Evolutionary conservation across 495 filamentous ascomycete species (phyloP), one percentile per base, ranked within the genome.

Genomic region (Annulohypoxylon bovei): DNA sequence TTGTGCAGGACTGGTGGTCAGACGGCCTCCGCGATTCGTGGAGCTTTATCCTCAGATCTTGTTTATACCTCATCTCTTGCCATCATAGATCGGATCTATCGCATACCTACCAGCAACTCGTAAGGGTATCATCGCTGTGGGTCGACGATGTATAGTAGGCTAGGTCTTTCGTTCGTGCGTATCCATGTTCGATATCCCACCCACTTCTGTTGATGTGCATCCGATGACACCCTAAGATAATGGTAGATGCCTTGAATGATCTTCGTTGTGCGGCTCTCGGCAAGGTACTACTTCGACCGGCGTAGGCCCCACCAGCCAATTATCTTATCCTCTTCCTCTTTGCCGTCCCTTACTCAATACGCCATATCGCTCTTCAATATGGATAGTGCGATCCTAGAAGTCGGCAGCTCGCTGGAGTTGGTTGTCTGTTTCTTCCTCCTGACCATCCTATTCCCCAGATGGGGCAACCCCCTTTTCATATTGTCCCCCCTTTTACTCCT

Each of bases 181-280:
- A 4, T 25, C 6, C 28, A 23, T 8, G 18, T 25, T 18, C 8
- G 20, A 37, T 18, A 0, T 37, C 33, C 14, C 1, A 25, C 16
- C 32, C 16, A 35, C 20, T 25, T 32, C 30, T 56, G 4, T 20
- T 18, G 9, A 56, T 2, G 33, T 39, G 6, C 6, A 56, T 37
- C 33, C 33, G n/a, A 56, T 56, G 53, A 18, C 16, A 37, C 30
- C 18, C 18, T 37, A n/a, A 16, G 16, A 14, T 25, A 7, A 56
- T 6, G 12, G 47, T 14, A 23, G 54, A 40, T 57, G n/a, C 33
- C 33, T 18, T 9, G 23, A 44, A 22, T 44, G 1, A 5, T 53
- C n/a, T 33, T 63, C 27, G 5, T 33, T n/a, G 49, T 46, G 50
- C 5, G 23, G 33, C 47, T 37, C n/a, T 64, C 49, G 61, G 49